Percentiles rank a stretch among this genome's conserved stretches.
Conservation (phyloP, 2,329 filamentous ascomycete genomes). For the Drechslerella coelobrocha region DNA sequence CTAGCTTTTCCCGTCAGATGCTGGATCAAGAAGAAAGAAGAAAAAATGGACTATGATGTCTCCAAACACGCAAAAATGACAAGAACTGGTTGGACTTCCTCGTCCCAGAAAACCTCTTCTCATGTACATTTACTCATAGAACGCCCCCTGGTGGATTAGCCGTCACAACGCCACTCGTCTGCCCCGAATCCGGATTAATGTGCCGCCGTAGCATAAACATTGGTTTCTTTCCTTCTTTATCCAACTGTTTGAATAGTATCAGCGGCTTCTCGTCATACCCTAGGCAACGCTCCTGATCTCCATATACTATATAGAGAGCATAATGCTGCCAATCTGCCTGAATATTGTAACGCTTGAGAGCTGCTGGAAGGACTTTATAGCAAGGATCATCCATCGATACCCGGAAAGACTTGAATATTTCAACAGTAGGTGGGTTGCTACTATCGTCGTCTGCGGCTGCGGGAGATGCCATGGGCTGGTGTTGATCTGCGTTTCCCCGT, state of each 20-base stretch:
- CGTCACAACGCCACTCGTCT: conserved; percentile 38
- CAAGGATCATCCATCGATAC: conserved; percentile 98
- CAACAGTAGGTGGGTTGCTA: conserved; percentile 66
- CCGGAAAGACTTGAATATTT: conserved; percentile 98
- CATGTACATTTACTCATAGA: conserved; percentile 11
- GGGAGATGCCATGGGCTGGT: conserved; percentile 32
- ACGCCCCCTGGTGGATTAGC: conserved; percentile 47
- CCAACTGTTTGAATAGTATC: conserved; percentile 94
- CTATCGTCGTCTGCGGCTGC: conserved; percentile 35
- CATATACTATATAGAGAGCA: conserved; percentile 96
- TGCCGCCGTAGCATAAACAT: conserved; percentile 95
- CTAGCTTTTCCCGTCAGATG: conserved; percentile 49
- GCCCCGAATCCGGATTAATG: conserved; percentile 47
- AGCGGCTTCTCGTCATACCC: conserved; percentile 91
- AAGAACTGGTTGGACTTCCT: neutral
- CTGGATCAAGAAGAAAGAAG: conserved; percentile 16
- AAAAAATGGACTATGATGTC: neutral
- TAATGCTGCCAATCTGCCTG: conserved; percentile 98
- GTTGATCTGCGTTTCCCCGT: conserved; percentile 3
- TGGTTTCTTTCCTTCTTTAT: conserved; percentile 95
- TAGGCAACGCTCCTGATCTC: conserved; percentile 94
- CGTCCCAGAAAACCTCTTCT: neutral
- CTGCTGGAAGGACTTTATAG: conserved; percentile 93
- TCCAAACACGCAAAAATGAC: conserved; percentile 2
- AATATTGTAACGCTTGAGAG: conserved; percentile 97